Base-by-base conservation (phyloP, 1,284 basidiomycete genomes). In the Fomes fomentarius region DNA sequence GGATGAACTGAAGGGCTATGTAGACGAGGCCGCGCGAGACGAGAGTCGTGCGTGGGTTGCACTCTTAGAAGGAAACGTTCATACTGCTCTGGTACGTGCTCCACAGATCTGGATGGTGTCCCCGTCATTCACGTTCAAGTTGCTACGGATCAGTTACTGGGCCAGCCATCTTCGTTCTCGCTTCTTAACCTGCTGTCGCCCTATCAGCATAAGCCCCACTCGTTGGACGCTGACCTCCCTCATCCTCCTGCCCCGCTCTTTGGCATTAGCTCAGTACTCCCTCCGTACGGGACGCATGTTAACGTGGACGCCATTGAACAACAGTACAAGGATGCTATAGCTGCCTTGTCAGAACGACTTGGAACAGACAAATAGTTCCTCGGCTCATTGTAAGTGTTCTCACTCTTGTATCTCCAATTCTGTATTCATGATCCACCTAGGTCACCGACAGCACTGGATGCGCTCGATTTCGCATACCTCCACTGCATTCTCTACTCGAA, bases 1-100 rank as follows among this genome's bases (percentile, higher is more conserved):
- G 11, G 74, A 75, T 42, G 71, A n/a, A n/a, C 71, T 89, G 31
- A 85, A 91, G 64, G 89, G 89, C 4, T n/a, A 88, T 66, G 76
- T 69, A 22, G 78, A 87, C 61, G 75, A 77, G 47, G 69, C 69
- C 14, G 75, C 84, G 25, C 76, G 78, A 48, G 84, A 90, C 63
- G 89, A 93, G 68, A 89, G 88, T 63, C 78, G 83, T 38, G 89
- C 91, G 2, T 93, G 90, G 90, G 80, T 90, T 19, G 75, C 86
- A 4, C 74, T 93, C 26, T 76, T 93, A 24, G 88, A 30, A 30
- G 6, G 28, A 7, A 12, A 30, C 12, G 28, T 30, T 12, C 7
- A n/a, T n/a, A n/a, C n/a, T n/a, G n/a, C n/a, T n/a, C n/a, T 30
- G 28, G 28, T 30, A 30, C 28, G 28, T 30, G 6, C 28, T 30